Base-by-base conservation (phyloP, 192 early-diverging fungal genomes). In the Lunasporangiospora selenospora region DNA sequence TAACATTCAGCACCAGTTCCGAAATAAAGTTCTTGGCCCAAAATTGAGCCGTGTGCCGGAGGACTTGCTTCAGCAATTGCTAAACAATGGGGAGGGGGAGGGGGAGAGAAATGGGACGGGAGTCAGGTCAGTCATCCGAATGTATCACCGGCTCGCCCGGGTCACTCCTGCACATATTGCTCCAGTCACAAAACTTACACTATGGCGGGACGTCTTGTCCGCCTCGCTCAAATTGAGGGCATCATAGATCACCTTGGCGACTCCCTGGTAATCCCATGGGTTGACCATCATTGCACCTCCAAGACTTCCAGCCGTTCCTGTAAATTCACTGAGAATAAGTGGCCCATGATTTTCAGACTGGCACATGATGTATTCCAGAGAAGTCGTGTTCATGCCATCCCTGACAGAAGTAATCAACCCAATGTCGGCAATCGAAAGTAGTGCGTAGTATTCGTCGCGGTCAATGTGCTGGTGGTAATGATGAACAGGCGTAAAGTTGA, bases 381-480 rank as follows among this genome's bases (percentile, higher is more conserved):
- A 92, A 21, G 92, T 93, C 1, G 96, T 97, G 77, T 98, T 98
- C 98, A 99, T 98, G 26, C 96, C 98, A 66, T 99, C 98, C 30
- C 95, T 86, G 16, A 98, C 85, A 38, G 88, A 85, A 2, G 96
- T 98, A 59, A 96, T 96, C 24, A 99, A 75, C 1, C 89, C 94
- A 30, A 95, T 83, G 65, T 99, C 95, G 21, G 98, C 98, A 10
- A 96, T 87, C 52, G 85, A 89, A 6, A 99, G 81, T n/a, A 99
- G 78, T 0, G 94, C 95, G 75, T 90, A 96, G 79, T 97, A 99
- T 66, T 99, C 96, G 69, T 99, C 95, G 5, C 86, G 87, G 53
- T 95, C 94, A 52, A 99, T 82, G 50, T 93, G 88, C 63, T 95
- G 92, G 70, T 92, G 90, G 77, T 93, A 93, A 67, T 97, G 90